Conservation (phyloP, 768 basidiomycete species). For the Russula abietina region DNA sequence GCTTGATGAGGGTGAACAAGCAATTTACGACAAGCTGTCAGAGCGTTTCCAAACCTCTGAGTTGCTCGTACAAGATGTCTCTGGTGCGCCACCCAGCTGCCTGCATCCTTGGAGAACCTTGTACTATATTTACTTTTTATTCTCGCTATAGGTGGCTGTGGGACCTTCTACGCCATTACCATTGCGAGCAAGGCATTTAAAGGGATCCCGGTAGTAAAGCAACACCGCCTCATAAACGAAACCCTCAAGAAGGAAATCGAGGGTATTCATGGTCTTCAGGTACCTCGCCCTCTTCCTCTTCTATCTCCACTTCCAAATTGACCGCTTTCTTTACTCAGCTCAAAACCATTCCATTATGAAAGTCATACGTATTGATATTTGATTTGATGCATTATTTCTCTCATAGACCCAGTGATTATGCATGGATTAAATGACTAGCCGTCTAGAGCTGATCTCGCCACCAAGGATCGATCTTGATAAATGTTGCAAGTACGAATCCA, state of each 20-base stretch:
- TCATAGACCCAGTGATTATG: conserved; percentile 9
- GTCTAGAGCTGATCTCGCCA: background rate
- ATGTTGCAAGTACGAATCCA: background rate
- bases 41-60: conserved; percentile 72
- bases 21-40: conserved; percentile 66
- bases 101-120: background rate
- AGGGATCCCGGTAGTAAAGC: conserved; percentile 82
- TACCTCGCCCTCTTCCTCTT: conserved; percentile 28
- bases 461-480: background rate
- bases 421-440: background rate
- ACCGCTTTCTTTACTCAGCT: conserved; percentile 5
- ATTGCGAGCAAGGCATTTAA: conserved; percentile 83
- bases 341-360: conserved; percentile 18
- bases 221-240: conserved; percentile 86
- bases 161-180: conserved; percentile 91
- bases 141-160: conserved; percentile 75
- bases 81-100: conserved; percentile 51
- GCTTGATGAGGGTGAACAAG: conserved; percentile 57
- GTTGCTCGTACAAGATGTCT: conserved; percentile 89
- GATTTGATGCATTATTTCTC: background rate
- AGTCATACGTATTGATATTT: background rate
- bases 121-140: background rate
- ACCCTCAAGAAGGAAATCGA: conserved; percentile 83
- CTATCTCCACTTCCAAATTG: background rate
- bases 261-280: conserved; percentile 92